Base-by-base conservation (phyloP, 2,329 filamentous ascomycete genomes). In the Lasiodiplodia theobromae region DNA sequence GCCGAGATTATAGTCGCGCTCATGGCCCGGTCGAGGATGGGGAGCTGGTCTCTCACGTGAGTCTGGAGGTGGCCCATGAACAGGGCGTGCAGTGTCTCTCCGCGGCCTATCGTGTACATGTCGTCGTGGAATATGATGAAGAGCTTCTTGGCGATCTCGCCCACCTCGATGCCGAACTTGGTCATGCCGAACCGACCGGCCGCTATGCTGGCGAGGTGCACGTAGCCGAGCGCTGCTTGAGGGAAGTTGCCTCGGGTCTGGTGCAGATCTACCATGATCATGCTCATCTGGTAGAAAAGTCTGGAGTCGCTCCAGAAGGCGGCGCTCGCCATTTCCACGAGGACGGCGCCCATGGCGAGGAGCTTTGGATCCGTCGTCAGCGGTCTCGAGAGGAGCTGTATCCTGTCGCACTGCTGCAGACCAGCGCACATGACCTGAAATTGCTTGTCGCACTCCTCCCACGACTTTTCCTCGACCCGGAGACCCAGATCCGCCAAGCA, bases 391-490 rank as follows among this genome's bases (percentile, higher is more conserved):
- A 81, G 68, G 12, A 81, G 51, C 31, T 78, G 71, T 88, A 89
- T 78, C 86, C 86, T 52, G 82, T 85, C 75, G 91, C 81, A 69
- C 4, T 69, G 72, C 53, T 79, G 74, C 12, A 82, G 70, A 11
- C 64, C 58, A 68, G 74, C 47, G 72, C 73, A 72, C 71, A 79
- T 25, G 65, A 85, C 83, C 72, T 89, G 85, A 73, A 96, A 97
- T 66, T 91, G 88, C 21, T 82, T 81, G 75, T 97, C 94, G 74
- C 93, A 96, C 72, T 91, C 88, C 72, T 94, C 89, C 77, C 89
- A 94, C 2, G 90, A 90, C 2, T 88, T 82, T 1, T 89, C 84
- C 40, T 90, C 87, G 14, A 96, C 82, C 1, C 86, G 79, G 18
- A 94, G 85, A 3, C 88, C 91, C 14, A 97, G 84, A 14, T 90